phyloP scores from a whole-genome alignment of 768 basidiomycete species.

The Hebeloma cylindrosporum region DNA sequence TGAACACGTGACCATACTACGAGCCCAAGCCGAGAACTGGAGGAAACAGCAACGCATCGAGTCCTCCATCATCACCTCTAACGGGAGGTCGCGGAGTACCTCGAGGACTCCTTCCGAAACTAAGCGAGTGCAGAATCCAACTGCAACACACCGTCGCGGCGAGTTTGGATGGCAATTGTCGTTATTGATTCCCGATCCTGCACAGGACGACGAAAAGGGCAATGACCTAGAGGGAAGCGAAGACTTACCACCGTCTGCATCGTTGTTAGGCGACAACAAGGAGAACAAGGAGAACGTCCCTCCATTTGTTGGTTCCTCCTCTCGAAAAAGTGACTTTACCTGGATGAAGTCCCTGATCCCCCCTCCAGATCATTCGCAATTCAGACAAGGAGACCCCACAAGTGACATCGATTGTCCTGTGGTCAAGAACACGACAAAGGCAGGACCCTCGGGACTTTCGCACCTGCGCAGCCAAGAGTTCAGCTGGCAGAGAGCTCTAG shows the following conservation, averaged over 20 bases:
- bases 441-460: no score
- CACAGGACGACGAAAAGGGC: background rate
- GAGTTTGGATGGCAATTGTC: slow-evolving; percentile 15
- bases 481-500: no score
- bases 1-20: slow-evolving; percentile 5
- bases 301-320: background rate
- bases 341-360: slow-evolving; percentile 11
- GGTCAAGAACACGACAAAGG: no score
- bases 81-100: background rate
- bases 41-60: background rate
- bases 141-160: background rate
- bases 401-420: no score
- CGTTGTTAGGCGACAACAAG: background rate
- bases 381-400: background rate
- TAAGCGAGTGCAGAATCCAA: background rate
- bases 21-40: slow-evolving; percentile 4
- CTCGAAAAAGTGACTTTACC: background rate
- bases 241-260: background rate
- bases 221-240: background rate
- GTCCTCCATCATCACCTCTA: no score
- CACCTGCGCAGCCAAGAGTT: no score
- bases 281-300: background rate
- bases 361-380: background rate
- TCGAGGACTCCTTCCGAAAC: background rate
- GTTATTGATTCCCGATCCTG: background rate